Conservation (phyloP, 805 yeast species). For the Saturnispora gosingensis region DNA sequence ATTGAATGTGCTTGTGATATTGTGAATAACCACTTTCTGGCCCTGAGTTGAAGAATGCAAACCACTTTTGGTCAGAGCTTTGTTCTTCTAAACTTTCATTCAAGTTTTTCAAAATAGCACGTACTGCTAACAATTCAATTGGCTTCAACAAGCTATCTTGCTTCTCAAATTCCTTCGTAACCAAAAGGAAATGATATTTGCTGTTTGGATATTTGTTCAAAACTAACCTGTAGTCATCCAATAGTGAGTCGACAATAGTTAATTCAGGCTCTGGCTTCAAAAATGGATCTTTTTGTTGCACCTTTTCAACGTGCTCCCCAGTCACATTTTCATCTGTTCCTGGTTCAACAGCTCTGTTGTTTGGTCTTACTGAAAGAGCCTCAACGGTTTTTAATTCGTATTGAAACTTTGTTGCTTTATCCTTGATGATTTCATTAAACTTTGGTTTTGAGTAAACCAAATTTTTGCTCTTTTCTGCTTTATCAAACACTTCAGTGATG, state of each 20-base stretch:
- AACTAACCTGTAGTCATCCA: constrained; percentile 50
- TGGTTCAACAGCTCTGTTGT: constrained; percentile 28
- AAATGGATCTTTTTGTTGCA: constrained; percentile 57
- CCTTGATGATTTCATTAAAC: constrained; percentile 17
- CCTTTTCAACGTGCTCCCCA: constrained; percentile 24
- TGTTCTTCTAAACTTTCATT: constrained; percentile 29
- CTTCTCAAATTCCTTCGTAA: constrained; percentile 63
- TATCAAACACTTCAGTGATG: constrained; percentile 15
- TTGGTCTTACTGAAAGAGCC: constrained; percentile 27
- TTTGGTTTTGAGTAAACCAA: constrained; percentile 18
- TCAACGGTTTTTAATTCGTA: constrained; percentile 28
- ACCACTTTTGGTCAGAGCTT: constrained; percentile 38
- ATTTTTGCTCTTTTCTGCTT: constrained; percentile 20
- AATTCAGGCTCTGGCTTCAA: constrained; percentile 69
- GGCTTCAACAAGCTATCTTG: constrained; percentile 69
- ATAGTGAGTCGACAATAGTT: constrained; percentile 46
- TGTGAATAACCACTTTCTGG: constrained; percentile 89
- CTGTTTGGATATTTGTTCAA: constrained; percentile 84
- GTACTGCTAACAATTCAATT: constrained; percentile 54
- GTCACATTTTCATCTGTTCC: constrained; percentile 30
- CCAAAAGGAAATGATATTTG: constrained; percentile 66
- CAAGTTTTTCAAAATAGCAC: constrained; percentile 42
- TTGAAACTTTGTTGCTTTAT: constrained; percentile 17
- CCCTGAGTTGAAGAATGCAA: constrained; percentile 88
- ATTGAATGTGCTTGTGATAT: constrained; percentile 86